phyloP scores from a whole-genome alignment of 139 green algal species.

The Micractinium conductrix region DNA sequence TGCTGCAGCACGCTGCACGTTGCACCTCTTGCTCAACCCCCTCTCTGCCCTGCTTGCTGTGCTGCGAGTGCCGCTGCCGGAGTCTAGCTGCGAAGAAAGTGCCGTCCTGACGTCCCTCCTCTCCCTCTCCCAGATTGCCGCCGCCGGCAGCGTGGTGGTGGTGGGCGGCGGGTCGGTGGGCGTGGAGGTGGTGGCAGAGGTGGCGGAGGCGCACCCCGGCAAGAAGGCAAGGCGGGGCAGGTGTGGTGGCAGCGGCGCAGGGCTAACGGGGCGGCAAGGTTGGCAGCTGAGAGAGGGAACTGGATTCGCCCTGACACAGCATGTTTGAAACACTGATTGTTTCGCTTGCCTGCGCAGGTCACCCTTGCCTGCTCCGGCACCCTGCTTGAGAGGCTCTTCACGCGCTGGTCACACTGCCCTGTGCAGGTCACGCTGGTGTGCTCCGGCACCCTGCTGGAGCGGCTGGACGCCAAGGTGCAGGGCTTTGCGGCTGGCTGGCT shows the following conservation, averaged over 20 bases:
- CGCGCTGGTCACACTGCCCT: too few relatives aligned
- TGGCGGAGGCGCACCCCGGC: neutral
- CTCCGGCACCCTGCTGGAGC: neutral
- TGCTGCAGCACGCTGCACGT: too few relatives aligned
- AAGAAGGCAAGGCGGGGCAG: neutral
- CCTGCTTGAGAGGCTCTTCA: neutral
- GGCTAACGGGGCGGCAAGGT: neutral
- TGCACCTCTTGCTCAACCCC: too few relatives aligned
- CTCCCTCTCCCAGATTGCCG: neutral
- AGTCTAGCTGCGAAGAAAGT: too few relatives aligned
- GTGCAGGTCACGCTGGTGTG: conserved; percentile 4
- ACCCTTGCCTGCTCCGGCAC: neutral
- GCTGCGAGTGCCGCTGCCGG: too few relatives aligned
- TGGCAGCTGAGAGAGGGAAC: too few relatives aligned
- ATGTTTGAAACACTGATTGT: too few relatives aligned
- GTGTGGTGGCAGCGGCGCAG: neutral
- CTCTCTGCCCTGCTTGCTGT: too few relatives aligned
- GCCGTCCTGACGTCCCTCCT: too few relatives aligned
- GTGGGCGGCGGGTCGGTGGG: conserved; percentile 22
- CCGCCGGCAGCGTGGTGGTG: neutral
- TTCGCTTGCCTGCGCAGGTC: neutral
- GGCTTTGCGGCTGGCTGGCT: neutral
- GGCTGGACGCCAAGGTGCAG: neutral
- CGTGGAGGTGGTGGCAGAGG: neutral
- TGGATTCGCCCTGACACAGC: too few relatives aligned